Base-by-base conservation (phyloP, 176 grass and related monocot genomes). In the Triticum urartu region DNA sequence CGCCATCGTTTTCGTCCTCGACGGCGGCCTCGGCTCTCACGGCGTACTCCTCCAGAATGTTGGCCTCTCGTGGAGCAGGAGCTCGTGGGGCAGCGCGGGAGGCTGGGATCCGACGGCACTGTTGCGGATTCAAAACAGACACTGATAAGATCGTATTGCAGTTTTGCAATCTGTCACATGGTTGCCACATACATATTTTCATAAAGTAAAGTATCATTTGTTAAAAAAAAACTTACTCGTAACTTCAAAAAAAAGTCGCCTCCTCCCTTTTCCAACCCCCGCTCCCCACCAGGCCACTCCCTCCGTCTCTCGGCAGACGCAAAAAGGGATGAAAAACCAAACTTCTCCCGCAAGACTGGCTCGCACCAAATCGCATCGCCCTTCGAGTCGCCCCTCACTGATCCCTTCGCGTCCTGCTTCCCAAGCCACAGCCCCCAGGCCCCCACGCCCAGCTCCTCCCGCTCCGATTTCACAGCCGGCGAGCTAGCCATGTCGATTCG, bases 291-390 rank as follows among this genome's bases (percentile, higher is more conserved):
- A 30, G 28, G 28, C 28, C 28, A 30, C 39, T 13, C 35, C 84
- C 7, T 56, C 13, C 63, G 74, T 88, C 43, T 26, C 34, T 10
- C 36, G 30, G 65, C 67, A 54, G 81, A 73, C 48, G 59, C 24
- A 34, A 12, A 36, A 21, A 39, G 14, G 13, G 0, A 15, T 13
- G 0, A 12, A 72, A 80, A 83, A 11, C 64, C 72, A 82, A 78
- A 70, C 79, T 82, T 90, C 70, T 67, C 20, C 38, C 36, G 62
- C 48, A 86, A 89, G 78, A 69, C 35, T 52, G 79, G 50, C 39
- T 70, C 52, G 7, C 78, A 76, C 50, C 48, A 71, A 62, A 67
- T 72, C 54, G 43, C 63, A 65, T 79, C 75, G 32, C 30, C 60
- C 18, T 54, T 35, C 72, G n/a, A 24, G 67, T 20, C 54, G 11